Evolutionary conservation across 768 basidiomycete genomes (phyloP), one percentile per base, ranked within the genome.

Genomic region (Trametes elegans): DNA sequence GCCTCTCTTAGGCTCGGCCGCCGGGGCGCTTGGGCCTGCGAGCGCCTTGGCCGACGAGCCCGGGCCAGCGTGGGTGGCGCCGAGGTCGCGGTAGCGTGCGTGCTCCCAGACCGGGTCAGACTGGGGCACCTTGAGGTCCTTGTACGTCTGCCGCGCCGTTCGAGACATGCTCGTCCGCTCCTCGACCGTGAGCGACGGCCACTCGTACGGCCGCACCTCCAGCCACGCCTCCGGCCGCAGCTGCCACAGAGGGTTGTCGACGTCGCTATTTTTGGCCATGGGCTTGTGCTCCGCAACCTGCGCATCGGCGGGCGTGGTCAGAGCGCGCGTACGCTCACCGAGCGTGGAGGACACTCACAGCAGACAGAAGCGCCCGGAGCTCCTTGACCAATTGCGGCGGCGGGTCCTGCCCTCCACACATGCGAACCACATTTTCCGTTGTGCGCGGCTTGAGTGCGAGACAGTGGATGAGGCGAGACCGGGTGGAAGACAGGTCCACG

Each of bases 191-290:
- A 86, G 72, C 26, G 72, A 72, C 0, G 76, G 71, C 76, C 79
- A 87, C 57, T 83, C 84, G 53, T 76, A 83, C 0, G 88, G 88
- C 6, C 85, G 82, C 23, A 89, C 83, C 62, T 90, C 83, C 29
- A 74, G 74, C 87, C 88, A 90, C 3, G 80, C 71, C 18, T 68
- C 64, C 21, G 75, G 70, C 58, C 82, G 86, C 55, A 89, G 79
- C 28, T 70, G 63, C 76, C 84, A 90, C 0, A 73, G 72, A 7
- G 74, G 70, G 19, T 72, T 72, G 53, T 71, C 67, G 2, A 70
- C 32, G 7, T 53, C 70, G 27, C 66, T 76, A 60, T 66, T 75
- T 27, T 68, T 55, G 0, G 70, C 61, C 19, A 66, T 54, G 11
- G 64, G 57, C 2, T 49, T 60, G 31, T 71, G 73, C 53, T 85